Percentiles rank a stretch among this genome's conserved stretches.
These are phyloP conservation scores for Pyricularia pennisetigena DNA, from an alignment of 2,329 filamentous ascomycete species.

Conservation along the genomic window DNA sequence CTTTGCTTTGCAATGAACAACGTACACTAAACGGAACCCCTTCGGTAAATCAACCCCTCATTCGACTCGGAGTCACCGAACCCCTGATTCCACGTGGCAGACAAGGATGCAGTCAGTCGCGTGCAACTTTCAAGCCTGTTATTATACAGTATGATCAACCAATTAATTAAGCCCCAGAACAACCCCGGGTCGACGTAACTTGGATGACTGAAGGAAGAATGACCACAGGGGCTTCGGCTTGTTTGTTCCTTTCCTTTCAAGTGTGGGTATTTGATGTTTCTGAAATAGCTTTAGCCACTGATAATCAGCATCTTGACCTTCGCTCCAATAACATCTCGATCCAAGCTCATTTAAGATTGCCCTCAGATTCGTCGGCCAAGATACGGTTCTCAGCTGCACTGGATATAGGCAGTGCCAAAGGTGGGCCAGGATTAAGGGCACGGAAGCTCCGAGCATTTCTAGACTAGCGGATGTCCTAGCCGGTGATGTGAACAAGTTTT, in stretches of 20 bases:
- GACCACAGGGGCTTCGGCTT: background rate
- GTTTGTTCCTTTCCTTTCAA: background rate
- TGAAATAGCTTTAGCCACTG: too few relatives aligned
- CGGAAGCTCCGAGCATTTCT: too few relatives aligned
- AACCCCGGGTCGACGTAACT: background rate
- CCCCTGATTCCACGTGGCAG: too few relatives aligned
- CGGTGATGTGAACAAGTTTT: too few relatives aligned
- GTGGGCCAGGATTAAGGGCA: too few relatives aligned
- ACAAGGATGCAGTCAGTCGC: too few relatives aligned
- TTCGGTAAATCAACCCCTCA: too few relatives aligned
- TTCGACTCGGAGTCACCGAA: too few relatives aligned
- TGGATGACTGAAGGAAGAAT: background rate
- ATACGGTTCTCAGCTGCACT: background rate
- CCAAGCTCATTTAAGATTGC: background rate
- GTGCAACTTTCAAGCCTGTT: background rate
- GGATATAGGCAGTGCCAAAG: background rate
- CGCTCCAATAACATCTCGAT: background rate
- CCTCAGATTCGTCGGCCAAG: background rate
- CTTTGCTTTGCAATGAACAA: too few relatives aligned
- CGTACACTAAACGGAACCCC: too few relatives aligned
- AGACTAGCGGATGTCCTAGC: too few relatives aligned
- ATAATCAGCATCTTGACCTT: background rate
- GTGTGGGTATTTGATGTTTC: background rate
- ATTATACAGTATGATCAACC: background rate
- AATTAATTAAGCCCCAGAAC: background rate